Base-by-base conservation (phyloP, 768 basidiomycete species). In the Leccinum variicolor region DNA sequence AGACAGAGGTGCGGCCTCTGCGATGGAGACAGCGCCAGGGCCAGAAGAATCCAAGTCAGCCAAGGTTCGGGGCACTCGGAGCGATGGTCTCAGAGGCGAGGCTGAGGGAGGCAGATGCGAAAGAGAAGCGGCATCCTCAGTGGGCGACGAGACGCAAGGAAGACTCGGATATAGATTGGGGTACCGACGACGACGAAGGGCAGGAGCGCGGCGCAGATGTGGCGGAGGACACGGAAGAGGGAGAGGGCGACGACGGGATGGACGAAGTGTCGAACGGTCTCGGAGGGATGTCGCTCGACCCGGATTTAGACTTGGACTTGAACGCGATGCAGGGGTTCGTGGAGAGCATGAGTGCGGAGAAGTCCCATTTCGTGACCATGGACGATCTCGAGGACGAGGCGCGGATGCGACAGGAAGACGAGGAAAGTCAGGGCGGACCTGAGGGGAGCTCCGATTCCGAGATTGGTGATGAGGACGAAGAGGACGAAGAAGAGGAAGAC, bases 81-180 rank as follows among this genome's bases (percentile, higher is more conserved):
- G 85, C 82, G 15, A 79, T 81, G 62, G 65, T 80, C 59, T 78
- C 80, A 11, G 87, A 89, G 66, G 80, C 75, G 13, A 72, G 73
- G 61, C 64, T 86, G 62, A 79, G 69, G 17, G 74, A 68, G 17
- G 71, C 66, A 11, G 65, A 70, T 36, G 62, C 55, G 4, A 60
- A 53, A 15, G 76, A 78, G 29, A 61, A 51, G 23, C 65, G 50
- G 23, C 75, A 80, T 64, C 71, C 77, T 3, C 74, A 75, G 54
- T 73, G 75, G 70, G 73, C 75, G n/a, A 78, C 84, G 61, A 73
- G 82, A 68, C 78, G 87, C 52, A 72, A 75, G 46, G 86, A 78
- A 0, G 87, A 87, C 66, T 86, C 85, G 28, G 90, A 90, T 65
- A 58, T 90, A 13, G 83, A 88, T 45, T 88, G 84, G 84, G 86